Evolutionary conservation across 306 rosid genomes (phyloP), one percentile per base, ranked within the genome.

Genomic region (Rubus idaeus): DNA sequence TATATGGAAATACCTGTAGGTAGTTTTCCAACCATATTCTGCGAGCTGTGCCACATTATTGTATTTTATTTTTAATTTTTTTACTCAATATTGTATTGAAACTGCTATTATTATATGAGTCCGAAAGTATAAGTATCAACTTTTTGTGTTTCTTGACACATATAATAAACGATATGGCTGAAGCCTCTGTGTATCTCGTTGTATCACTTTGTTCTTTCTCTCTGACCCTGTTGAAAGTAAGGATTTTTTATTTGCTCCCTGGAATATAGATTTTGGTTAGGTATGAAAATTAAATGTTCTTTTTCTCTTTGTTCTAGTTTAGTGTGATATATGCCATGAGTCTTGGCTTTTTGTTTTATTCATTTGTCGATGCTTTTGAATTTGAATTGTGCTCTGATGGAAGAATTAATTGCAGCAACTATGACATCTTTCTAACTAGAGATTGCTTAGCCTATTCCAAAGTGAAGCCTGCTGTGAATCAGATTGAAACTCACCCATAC

Each of bases 381-480:
- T 68, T 40, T 42, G 58, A 79, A 76, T 76, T 74, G 60, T 42
- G 49, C 46, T 79, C 86, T 88, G 77, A 89, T 83, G 20, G 11
- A 75, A 83, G 55, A 72, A 79, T 66, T 86, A 56, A 82, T 76
- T 89, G 91, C 97, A 94, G 98, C 90, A 92, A 94, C 86, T 92
- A 87, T 65, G 96, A 94, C 67, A 83, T 92, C 84, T 94, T 90
- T 83, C 84, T 94, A 63, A 90, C 98, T 51, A 84, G 98, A 85
- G 98, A 92, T 64, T 94, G 97, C 85, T 84, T 92, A 60, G 97
- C 89, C 46, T 92, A 94, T 74, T 81, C 98, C 80, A 94, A 94
- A 91, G 87, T 90, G 81, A 90, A 90, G 89, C 98, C 98, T 26
- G 95, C 97, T 44, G 98, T 92, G 68, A 94, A 90, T 73, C 98